phyloP scores from a whole-genome alignment of 192 early-diverging fungal species.

The Helicostylum pulchrum region DNA sequence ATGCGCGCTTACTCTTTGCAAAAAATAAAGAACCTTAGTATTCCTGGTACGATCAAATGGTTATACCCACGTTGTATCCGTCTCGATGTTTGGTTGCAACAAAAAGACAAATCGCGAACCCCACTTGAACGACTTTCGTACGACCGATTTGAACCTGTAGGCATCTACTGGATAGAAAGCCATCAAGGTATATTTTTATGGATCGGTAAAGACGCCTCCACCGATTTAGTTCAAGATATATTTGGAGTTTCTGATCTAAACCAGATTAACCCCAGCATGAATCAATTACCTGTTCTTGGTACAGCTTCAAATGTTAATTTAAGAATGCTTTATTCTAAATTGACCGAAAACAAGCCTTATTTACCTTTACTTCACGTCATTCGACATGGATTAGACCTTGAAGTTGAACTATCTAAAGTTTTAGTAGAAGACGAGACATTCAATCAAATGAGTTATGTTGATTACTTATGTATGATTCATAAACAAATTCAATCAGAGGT shows the following conservation, averaged over 20 bases:
- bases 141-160: slow-evolving; percentile 65
- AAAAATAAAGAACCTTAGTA: slow-evolving; percentile 70
- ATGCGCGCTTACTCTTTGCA: slow-evolving; percentile 77
- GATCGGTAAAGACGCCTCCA: slow-evolving; percentile 72
- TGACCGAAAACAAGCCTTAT: background rate
- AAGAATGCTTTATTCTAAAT: background rate
- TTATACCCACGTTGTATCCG: slow-evolving; percentile 83
- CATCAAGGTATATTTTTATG: slow-evolving; percentile 78
- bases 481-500: slow-evolving; percentile 79
- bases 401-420: slow-evolving; percentile 73
- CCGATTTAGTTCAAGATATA: slow-evolving; percentile 64
- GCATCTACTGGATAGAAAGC: slow-evolving; percentile 87
- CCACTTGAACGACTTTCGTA: slow-evolving; percentile 54
- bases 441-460: slow-evolving; percentile 89
- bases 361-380: slow-evolving; percentile 58
- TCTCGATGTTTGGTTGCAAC: slow-evolving; percentile 57
- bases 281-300: slow-evolving; percentile 28
- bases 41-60: slow-evolving; percentile 70
- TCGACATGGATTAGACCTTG: slow-evolving; percentile 84
- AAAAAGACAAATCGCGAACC: slow-evolving; percentile 18
- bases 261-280: slow-evolving; percentile 63
- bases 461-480: slow-evolving; percentile 87
- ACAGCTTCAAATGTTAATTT: background rate
- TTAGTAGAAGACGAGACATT: slow-evolving; percentile 89
- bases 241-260: slow-evolving; percentile 80